Evolutionary conservation across 2,329 filamentous ascomycete genomes (phyloP), one percentile per base, ranked within the genome.

Genomic region (Zasmidium angulare): DNA sequence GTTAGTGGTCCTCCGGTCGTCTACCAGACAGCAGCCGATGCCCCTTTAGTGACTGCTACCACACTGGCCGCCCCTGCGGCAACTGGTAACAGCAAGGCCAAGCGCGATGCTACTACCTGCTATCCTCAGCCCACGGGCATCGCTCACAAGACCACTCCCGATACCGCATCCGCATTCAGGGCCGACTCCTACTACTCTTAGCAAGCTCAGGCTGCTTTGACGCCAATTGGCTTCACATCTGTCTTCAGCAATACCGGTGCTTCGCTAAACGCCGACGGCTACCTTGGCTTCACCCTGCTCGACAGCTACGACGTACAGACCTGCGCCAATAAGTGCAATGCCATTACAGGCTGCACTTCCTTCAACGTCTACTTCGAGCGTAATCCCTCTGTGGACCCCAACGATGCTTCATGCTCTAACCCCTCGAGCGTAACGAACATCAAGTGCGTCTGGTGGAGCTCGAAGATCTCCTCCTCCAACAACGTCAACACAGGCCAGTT

Each of bases 381-480:
- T 40, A 70, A 75, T 53, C 75, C 75, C n/a, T 67, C 63, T 7
- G 36, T 73, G 10, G 60, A 69, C 22, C 72, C 75, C 2, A 68
- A 60, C 26, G 69, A 60, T 26, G 52, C 53, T 19, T 54, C 56
- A 9, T 77, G 75, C 63, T 55, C 64, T 7, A 70, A 76, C 48
- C 75, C 75, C 9, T 24, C 69, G 2, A 71, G 69, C 17, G 61
- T 70, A n/a, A 73, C 70, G 17, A 71, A 69, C 31, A 65, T 68
- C 55, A 74, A 75, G 55, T 77, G 75, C 59, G 68, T 71, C 6
- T 66, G 69, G 31, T 76, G 71, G 70, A 74, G 74, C n/a, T 67
- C 66, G 50, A 26, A 43, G 17, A 61, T 75, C 46, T 58, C 59
- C 10, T 53, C 63, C 2, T 61, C 55, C 2, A 72, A 68, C 19